Percentiles rank a stretch among this genome's conserved stretches.
phyloP scores from a whole-genome alignment of 805 yeast genomes.

The Candida silvatica region DNA sequence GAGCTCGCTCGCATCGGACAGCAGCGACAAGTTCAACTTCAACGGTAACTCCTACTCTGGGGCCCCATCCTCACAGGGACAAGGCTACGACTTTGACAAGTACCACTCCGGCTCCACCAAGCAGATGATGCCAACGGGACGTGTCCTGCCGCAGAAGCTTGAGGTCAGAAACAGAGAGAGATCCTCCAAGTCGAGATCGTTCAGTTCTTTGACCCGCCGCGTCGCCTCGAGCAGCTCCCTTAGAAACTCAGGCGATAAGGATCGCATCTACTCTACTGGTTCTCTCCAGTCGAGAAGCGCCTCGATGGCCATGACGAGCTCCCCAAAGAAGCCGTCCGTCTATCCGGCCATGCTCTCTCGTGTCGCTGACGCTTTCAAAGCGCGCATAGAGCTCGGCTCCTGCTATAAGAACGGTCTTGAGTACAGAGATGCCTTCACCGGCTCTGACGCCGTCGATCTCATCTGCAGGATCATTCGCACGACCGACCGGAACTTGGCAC shows the following conservation, averaged over 20 bases:
- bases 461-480: slow-evolving; percentile 80
- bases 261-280: slow-evolving; percentile 18
- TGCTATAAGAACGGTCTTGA: slow-evolving; percentile 85
- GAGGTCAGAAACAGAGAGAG: slow-evolving; percentile 23
- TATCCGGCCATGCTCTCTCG: slow-evolving; percentile 86
- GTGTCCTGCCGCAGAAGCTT: slow-evolving; percentile 37
- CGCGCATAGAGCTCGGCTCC: slow-evolving; percentile 60
- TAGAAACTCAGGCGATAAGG: slow-evolving; percentile 23
- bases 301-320: slow-evolving; percentile 14
- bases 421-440: slow-evolving; percentile 89
- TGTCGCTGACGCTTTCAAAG: slow-evolving; percentile 74
- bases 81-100: slow-evolving; percentile 25
- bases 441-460: slow-evolving; percentile 89
- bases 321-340: slow-evolving; percentile 56
- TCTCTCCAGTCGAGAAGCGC: slow-evolving; percentile 34
- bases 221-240: slow-evolving; percentile 27
- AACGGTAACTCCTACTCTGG: background rate
- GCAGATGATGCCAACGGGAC: slow-evolving; percentile 30
- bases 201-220: slow-evolving; percentile 33
- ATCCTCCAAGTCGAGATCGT: slow-evolving; percentile 37
- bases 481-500: slow-evolving; percentile 83
- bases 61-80: too few relatives aligned
- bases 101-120: slow-evolving; percentile 27
- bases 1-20: slow-evolving; percentile 14
- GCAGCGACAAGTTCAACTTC: background rate